Base-by-base conservation (phyloP, 2,329 filamentous ascomycete species). In the Fusarium staphyleae region DNA sequence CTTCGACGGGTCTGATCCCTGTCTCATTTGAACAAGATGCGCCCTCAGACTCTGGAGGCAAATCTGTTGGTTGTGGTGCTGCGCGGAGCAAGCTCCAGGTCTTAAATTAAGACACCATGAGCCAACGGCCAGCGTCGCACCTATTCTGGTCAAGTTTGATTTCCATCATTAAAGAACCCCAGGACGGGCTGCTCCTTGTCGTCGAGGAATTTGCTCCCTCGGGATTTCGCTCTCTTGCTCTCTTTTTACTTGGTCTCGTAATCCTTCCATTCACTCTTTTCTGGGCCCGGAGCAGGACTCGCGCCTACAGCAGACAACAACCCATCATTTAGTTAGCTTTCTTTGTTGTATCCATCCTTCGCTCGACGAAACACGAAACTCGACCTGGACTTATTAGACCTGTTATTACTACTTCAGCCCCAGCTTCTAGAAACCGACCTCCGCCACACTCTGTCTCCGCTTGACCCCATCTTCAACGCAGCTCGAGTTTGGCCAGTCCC, bases 71-170 rank as follows among this genome's bases (percentile, higher is more conserved):
- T 35, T 60, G 51, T 60, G 47, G 48, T 54, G 45, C 40, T 47
- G 42, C 45, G 48, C 39, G 41, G 49, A 29, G 56, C 40, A 48
- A 48, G 55, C 51, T 57, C 51, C 48, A 39, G 61, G 54, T 52
- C 58, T 67, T 56, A 66, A 66, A 66, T 66, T 67, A 66, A 55
- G 37, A 46, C 57, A 54, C 44, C 48, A 52, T 53, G 32, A 47
- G 55, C 58, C 58, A 52, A 57, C 55, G 46, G 44, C 52, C 49
- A 52, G 26, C 54, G 55, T 54, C 59, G 52, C 44, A 62, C 62
- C 40, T 61, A 34, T 33, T 34, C 24, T 37, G 18, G 15, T 30
- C 22, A 28, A 32, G 35, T 48, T 42, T 35, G 28, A 49, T 62
- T 43, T 46, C 9, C 5, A 24, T 24, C 37, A 55, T 62, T 59